These are phyloP conservation scores for Stromatinia cepivora DNA, from an alignment of 2,329 filamentous ascomycete species.

Conservation along the genomic window DNA sequence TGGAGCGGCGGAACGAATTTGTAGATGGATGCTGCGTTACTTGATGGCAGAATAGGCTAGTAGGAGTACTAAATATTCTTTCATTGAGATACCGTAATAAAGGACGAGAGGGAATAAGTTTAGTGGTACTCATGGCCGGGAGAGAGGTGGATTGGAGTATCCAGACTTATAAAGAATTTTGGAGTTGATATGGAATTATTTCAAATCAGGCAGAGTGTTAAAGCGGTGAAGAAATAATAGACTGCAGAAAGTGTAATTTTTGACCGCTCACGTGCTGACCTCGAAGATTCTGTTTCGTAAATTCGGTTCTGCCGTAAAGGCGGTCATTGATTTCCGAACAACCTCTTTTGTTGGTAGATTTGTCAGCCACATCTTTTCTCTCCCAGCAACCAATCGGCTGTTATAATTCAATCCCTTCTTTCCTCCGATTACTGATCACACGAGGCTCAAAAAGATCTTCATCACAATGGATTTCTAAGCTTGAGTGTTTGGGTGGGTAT, in stretches of 20 bases:
- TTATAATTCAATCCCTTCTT: background rate
- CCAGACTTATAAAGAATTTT: background rate
- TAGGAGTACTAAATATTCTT: background rate
- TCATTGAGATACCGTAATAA: background rate
- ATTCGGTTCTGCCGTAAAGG: background rate
- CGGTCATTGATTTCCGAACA: background rate
- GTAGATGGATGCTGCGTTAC: background rate
- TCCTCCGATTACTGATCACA: background rate
- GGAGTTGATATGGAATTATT: background rate
- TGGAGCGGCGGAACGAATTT: conserved; percentile 3
- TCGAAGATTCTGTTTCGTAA: background rate
- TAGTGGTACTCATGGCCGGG: conserved; percentile 5
- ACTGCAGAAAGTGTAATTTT: background rate
- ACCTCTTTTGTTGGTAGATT: background rate
- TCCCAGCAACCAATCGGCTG: no score
- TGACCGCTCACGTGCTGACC: background rate
- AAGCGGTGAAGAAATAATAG: background rate
- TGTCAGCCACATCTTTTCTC: background rate
- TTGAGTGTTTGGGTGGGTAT: background rate
- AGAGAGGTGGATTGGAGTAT: background rate
- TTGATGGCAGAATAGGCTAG: background rate
- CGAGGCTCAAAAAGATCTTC: background rate
- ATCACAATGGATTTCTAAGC: background rate
- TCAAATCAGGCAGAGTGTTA: background rate
- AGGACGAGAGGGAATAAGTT: conserved; percentile 5